These are phyloP conservation scores for Tricholoma terreum DNA, from an alignment of 768 basidiomycete genomes.

Conservation along the genomic window DNA sequence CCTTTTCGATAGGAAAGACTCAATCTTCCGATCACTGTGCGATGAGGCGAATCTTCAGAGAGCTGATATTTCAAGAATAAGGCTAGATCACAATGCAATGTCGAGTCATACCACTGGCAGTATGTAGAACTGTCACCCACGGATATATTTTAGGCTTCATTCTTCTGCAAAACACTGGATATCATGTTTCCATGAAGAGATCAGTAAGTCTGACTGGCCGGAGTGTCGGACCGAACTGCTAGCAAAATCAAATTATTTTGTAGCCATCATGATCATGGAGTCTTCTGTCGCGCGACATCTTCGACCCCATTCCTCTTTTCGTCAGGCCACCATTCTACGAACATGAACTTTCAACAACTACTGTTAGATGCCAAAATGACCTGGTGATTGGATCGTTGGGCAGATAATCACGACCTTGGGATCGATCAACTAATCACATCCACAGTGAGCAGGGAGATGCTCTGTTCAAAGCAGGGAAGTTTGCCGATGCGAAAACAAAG, in stretches of 20 bases:
- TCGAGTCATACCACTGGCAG: not conserved
- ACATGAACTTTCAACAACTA: not conserved
- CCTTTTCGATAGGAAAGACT: conserved; percentile 54
- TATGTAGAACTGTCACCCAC: too few species aligned
- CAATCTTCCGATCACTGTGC: conserved; percentile 67
- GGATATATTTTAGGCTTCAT: too few species aligned
- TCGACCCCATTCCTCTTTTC: too few species aligned
- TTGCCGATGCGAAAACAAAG: conserved; percentile 4
- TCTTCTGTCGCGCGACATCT: too few species aligned
- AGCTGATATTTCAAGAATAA: conserved; percentile 2
- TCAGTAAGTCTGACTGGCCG: too few species aligned
- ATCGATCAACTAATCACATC: not conserved
- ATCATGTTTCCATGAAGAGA: too few species aligned
- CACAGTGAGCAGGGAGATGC: conserved; percentile 7
- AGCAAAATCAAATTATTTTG: too few species aligned
- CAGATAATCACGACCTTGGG: not conserved
- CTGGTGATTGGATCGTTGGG: not conserved
- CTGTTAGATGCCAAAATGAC: not conserved
- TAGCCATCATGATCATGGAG: too few species aligned
- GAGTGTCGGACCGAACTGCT: too few species aligned
- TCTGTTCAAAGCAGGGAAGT: conserved; percentile 7
- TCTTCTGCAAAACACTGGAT: too few species aligned
- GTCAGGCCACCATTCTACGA: too few species aligned
- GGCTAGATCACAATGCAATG: not conserved
- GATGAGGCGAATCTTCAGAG: conserved; percentile 50